Conservation (phyloP, 176 grass and related monocot species). For the bread wheat (Triticum aestivum) region DNA sequence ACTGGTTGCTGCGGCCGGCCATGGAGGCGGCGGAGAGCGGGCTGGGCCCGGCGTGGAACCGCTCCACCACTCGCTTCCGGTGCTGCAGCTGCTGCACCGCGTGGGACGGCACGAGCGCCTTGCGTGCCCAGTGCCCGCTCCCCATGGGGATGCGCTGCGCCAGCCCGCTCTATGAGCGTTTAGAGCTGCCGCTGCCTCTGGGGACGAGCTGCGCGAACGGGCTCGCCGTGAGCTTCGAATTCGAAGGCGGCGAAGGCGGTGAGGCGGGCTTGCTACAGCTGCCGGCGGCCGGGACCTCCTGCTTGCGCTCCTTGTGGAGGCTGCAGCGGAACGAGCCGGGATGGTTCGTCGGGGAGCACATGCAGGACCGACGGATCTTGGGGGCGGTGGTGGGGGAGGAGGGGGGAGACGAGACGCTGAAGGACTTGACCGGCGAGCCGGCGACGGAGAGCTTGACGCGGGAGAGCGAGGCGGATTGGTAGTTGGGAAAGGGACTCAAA, state of each 20-base stretch:
- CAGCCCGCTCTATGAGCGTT: conserved; percentile 47
- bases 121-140: conserved; percentile 39
- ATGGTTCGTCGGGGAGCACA: conserved; percentile 66
- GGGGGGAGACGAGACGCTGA: background rate
- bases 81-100: conserved; percentile 35
- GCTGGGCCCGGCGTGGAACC: conserved; percentile 18
- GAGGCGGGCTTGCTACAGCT: background rate
- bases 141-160: conserved; percentile 52
- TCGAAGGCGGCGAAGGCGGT: background rate
- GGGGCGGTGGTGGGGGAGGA: background rate
- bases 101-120: conserved; percentile 27
- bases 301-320: conserved; percentile 50
- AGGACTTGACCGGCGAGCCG: no score
- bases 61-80: conserved; percentile 13
- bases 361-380: conserved; percentile 34
- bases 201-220: no score
- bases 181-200: background rate
- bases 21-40: conserved; percentile 51
- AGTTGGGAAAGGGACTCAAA: background rate
- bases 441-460: no score
- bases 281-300: background rate
- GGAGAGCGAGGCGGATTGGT: background rate
- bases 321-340: conserved; percentile 69
- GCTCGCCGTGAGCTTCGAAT: no score
- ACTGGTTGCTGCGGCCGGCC: background rate